Evolutionary conservation across 2,329 filamentous ascomycete genomes (phyloP), one percentile per base, ranked within the genome.

Genomic region (Alternaria sp.): DNA sequence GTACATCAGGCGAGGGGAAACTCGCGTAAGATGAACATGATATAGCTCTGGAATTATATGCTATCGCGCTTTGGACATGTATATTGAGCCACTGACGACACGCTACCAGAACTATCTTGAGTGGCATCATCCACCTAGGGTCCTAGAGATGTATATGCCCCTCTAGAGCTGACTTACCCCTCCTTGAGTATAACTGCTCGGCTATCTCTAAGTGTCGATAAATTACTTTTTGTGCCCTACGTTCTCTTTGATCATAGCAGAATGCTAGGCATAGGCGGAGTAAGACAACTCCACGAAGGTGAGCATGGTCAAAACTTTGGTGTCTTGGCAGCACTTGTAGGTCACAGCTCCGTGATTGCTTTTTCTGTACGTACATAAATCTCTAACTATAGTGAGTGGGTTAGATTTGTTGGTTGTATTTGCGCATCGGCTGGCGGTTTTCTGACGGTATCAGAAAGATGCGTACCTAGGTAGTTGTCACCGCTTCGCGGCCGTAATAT

Each of bases 21-120:
- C 23, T 41, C 13, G 39, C 3, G 21, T 26, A 8, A 7, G 6
- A n/a, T 44, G 13, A 42, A 28, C 40, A 21, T 2, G 7, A 17
- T n/a, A 14, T 28, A 17, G 40, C 40, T 44, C 40, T 17, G 28
- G 4, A 24, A 9, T 44, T 3, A 14, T 29, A 13, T 28, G 24
- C n/a, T 29, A 17, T 44, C 14, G 40, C 40, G 14, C 24, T 29
- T 44, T 28, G 14, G 26, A 44, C 24, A 26, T 26, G 24, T 28
- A 8, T 29, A 29, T 44, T 44, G 40, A 44, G 40, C 40, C 40
- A 29, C 40, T 44, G 40, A 44, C 40, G 40, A 44, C 14, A 17
- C 40, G 28, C 24, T 44, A 26, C 40, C 40, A 17, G n/a, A 29
- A 26, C 5, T 5, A 17, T n/a, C 14, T 4, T 17, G 14, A 44